phyloP scores from a whole-genome alignment of 768 basidiomycete species.

The Psilocybe sp. region DNA sequence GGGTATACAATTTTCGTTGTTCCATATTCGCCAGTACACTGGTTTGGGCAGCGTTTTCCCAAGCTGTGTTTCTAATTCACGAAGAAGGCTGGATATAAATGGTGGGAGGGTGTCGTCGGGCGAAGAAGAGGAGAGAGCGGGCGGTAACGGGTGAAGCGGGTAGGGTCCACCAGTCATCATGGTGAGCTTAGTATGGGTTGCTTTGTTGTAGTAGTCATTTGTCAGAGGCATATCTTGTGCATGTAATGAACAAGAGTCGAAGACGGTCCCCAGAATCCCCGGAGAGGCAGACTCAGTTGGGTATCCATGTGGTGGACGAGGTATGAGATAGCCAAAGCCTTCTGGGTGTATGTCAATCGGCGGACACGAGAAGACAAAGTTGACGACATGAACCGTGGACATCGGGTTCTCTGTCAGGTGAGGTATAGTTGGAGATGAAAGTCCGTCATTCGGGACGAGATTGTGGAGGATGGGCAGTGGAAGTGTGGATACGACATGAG shows the following conservation, averaged over 20 bases:
- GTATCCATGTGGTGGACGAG: conserved; percentile 65
- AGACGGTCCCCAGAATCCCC: conserved; percentile 80
- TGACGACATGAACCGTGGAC: conserved; percentile 85
- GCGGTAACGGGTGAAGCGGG: conserved; percentile 23
- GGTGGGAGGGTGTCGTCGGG: conserved; percentile 19
- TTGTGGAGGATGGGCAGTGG: conserved; percentile 53
- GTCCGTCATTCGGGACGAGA: conserved; percentile 29
- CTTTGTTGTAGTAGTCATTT: conserved; percentile 21
- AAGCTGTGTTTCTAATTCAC: conserved; percentile 45
- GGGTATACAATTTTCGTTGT: conserved; percentile 75
- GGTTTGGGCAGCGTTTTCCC: conserved; percentile 51
- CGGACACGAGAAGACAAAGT: conserved; percentile 72
- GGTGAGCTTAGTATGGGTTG: conserved; percentile 70
- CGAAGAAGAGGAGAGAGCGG: conserved; percentile 23
- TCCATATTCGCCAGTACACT: conserved; percentile 45
- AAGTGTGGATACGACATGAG: conserved; percentile 77
- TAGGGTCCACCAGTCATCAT: conserved; percentile 91
- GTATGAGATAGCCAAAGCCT: conserved; percentile 94
- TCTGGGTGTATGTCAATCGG: conserved; percentile 61
- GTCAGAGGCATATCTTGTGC: conserved; percentile 39
- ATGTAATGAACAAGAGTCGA: conserved; percentile 79
- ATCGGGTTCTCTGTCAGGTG: conserved; percentile 67
- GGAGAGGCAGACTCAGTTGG: conserved; percentile 20
- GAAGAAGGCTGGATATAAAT: conserved; percentile 27
- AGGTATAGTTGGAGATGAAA: conserved; percentile 39